Base-by-base conservation (phyloP, 2,329 filamentous ascomycete genomes). In the Periconia sp. region DNA sequence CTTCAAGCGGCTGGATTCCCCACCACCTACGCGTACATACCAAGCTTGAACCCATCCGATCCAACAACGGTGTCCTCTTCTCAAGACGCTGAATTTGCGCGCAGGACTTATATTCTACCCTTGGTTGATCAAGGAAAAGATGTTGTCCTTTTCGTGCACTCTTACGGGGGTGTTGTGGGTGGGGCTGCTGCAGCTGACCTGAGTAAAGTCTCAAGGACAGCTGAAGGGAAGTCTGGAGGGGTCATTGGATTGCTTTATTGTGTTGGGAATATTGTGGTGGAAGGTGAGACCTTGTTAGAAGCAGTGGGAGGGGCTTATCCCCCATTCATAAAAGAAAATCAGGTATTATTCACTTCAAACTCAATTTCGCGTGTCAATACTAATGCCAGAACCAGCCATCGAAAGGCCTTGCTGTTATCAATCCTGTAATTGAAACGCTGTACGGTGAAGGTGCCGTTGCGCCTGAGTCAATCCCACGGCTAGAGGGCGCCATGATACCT, bases 271-370 rank as follows among this genome's bases (percentile, higher is more conserved):
- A 54, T 59, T 27, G 48, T 51, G 15, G 1, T 31, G 6, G 54
- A 59, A 31, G 54, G 56, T 3, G 42, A 54, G 27, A 42, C 27
- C 2, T 41, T 60, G 27, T 44, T 55, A 17, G 18, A 60, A 43
- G 55, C 52, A 13, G 40, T 60, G n/a, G 57, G 57, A 13, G 57
- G 57, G 6, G 47, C 45, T 6, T 60, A 58, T 44, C 55, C 55
- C 19, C 52, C 55, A 6, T 60, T 58, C 27, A 55, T 60, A 41
- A 54, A 53, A 31, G 10, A 55, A 41, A 13, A 60, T 30, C 13
- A 45, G 31, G 55, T 58, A 51, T 23, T n/a, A 52, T 41, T 20
- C 2, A 17, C 7, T 2, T 18, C 2, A 35, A 15, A 13, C 17
- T 6, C 27, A 6, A 23, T 11, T 18, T 43, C 3, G 19, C 3